Base-by-base conservation (phyloP, 2,329 filamentous ascomycete species). In the Pseudogymnoascus sp. region DNA sequence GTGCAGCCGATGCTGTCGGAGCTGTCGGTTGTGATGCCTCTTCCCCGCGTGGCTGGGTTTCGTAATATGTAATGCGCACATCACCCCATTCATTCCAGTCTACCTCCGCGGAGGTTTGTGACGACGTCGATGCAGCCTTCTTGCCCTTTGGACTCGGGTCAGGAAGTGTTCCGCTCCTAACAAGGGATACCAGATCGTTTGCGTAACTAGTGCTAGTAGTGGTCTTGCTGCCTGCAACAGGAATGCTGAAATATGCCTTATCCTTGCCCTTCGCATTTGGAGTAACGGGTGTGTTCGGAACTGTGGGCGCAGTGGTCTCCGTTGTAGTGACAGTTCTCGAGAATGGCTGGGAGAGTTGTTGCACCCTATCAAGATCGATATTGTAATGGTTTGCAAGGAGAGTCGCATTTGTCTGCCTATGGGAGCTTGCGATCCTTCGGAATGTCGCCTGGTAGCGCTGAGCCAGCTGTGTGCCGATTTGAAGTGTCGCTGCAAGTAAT, bases 401-500 rank as follows among this genome's bases (percentile, higher is more conserved):
- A 31, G 86, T 85, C 40, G 84, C 83, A 70, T 89, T 89, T 47
- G 92, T 81, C 67, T 86, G 80, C 57, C 84, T 83, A 26, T 80
- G 82, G 11, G 85, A 79, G 63, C 83, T 84, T 54, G 81, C 79
- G 59, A 88, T 79, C 26, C 91, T 86, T 74, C 92, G 91, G 64
- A 94, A 87, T 15, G 92, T 92, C 8, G 90, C 91, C 73, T 96
- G 89, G 68, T 97, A 99, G 68, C 94, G 85, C 75, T 97, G 90
- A 10, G 94, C 93, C 64, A 99, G 80, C 72, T 93, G 89, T 40
- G 93, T 86, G 31, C 87, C 87, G 63, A 99, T 84, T 65, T 89
- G 86, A 41, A 99, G 82, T 7, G 91, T 88, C 31, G 83, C 83
- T 70, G 89, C 85, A 60, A 99, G 80, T 58, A 99, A 81, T 29